Conservation (phyloP, 208 protist genomes). For the Leishmania gerbilli region DNA sequence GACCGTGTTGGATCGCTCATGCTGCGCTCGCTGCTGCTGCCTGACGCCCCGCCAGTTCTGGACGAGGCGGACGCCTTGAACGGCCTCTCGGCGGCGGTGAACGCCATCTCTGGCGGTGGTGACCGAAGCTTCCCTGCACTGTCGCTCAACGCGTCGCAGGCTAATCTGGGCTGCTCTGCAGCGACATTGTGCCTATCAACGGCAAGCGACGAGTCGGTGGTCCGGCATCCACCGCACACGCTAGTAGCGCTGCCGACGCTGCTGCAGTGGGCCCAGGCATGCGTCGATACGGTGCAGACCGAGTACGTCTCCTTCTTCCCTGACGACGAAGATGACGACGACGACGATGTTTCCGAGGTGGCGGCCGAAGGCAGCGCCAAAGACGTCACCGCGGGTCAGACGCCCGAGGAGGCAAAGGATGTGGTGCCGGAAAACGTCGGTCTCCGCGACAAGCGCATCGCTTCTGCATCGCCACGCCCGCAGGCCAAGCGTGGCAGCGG, state of each 20-base stretch:
- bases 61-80: conserved; percentile 12
- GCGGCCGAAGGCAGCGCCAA: background rate
- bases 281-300: conserved; percentile 9
- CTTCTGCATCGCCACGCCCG: background rate
- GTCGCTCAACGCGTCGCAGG: background rate
- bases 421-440: background rate
- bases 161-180: background rate
- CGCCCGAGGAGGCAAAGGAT: background rate
- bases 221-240: conserved; percentile 33
- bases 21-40: conserved; percentile 59
- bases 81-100: background rate
- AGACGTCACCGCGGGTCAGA: too few relatives aligned
- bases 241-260: conserved; percentile 31
- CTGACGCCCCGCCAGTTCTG: conserved; percentile 30
- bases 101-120: background rate
- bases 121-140: background rate
- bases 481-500: background rate
- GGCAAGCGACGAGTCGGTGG: background rate
- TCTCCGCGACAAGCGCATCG: background rate
- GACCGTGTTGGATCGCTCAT: conserved; percentile 66
- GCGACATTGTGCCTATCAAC: background rate
- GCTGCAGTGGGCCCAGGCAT: conserved; percentile 30
- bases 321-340: background rate
- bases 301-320: conserved; percentile 22
- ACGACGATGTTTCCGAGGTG: background rate